Base-by-base conservation (phyloP, 208 protist genomes). In the Balamuthia mandrillaris region DNA sequence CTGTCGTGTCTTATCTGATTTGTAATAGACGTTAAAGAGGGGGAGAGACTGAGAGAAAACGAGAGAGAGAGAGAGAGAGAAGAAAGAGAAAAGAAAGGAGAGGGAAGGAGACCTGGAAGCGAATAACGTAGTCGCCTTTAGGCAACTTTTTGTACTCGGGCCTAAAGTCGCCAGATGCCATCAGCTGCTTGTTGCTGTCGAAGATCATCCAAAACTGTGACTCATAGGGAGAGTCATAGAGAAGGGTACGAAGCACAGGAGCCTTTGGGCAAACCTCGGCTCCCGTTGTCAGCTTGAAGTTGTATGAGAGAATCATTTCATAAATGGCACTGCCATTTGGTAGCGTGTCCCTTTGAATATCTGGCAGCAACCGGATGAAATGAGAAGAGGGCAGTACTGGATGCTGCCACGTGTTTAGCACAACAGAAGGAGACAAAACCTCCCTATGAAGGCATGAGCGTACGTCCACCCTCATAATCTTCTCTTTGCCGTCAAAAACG, bases 131-230 rank as follows among this genome's bases (percentile, higher is more conserved):
- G 35, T 47, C 31, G 61, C 68, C 68, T 35, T 78, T 78, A 31
- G 44, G 1, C 21, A 78, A 47, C 45, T 78, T 78, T 33, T 78
- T 41, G 29, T 41, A 41, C 4, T n/a, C 5, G 0, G 68, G 68
- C 10, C 68, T 1, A 31, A 56, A 78, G 45, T 78, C 68, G 68
- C 68, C 68, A 2, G 10, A 56, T 12, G 45, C 68, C 6, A 78
- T 47, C 68, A 78, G 9, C 16, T 47, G 68, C 45, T 78, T 78
- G 44, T 78, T 78, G 68, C 45, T 33, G 44, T 78, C 58, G 44
- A 78, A 78, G 16, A 78, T 78, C 68, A 78, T 78, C 68, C 68
- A 78, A 35, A 58, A 78, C 68, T 78, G 68, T 6, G 68, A 41
- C 45, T 78, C 68, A 31, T 78, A 78, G 39, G 68, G 44, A 1